A percentile compares a stretch with the other conserved stretches of the same genome.
These are phyloP conservation scores for Lachancea sp. DNA, from an alignment of 805 yeast species.

Conservation along the genomic window DNA sequence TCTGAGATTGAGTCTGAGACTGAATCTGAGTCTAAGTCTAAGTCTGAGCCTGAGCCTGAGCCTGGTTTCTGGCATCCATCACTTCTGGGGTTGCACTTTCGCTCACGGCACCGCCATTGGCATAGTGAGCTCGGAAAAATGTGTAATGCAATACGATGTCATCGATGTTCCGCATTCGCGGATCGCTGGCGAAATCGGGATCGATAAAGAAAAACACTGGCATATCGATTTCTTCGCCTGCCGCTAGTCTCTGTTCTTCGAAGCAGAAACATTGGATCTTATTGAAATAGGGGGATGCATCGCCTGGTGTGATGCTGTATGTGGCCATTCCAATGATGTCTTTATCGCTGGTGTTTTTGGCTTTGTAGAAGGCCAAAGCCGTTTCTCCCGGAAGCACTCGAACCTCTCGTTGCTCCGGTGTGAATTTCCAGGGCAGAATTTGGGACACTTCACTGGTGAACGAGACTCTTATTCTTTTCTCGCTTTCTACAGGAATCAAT, in stretches of 20 bases:
- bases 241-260: constrained; percentile 87
- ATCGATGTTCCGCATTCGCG: constrained; percentile 83
- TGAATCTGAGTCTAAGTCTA: not conserved
- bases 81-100: constrained; percentile 15
- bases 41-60: not conserved
- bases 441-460: constrained; percentile 92
- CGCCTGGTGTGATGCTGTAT: constrained; percentile 92
- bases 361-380: constrained; percentile 91
- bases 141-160: constrained; percentile 90
- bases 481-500: constrained; percentile 79
- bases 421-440: constrained; percentile 88
- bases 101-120: constrained; percentile 34
- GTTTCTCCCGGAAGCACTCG: constrained; percentile 95
- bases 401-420: constrained; percentile 91
- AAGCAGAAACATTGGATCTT: constrained; percentile 98
- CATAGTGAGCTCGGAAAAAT: constrained; percentile 61
- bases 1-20: not conserved
- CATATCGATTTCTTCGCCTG: constrained; percentile 98
- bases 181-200: constrained; percentile 91
- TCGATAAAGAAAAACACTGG: constrained; percentile 96
- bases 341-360: constrained; percentile 75
- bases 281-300: constrained; percentile 92
- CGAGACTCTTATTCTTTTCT: constrained; percentile 70
- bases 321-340: constrained; percentile 99
- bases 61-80: not conserved